Percentiles rank a stretch among this genome's conserved stretches.
Evolutionary conservation across 2,329 filamentous ascomycete genomes (phyloP).

Genomic region (Clonostachys chloroleuca): DNA sequence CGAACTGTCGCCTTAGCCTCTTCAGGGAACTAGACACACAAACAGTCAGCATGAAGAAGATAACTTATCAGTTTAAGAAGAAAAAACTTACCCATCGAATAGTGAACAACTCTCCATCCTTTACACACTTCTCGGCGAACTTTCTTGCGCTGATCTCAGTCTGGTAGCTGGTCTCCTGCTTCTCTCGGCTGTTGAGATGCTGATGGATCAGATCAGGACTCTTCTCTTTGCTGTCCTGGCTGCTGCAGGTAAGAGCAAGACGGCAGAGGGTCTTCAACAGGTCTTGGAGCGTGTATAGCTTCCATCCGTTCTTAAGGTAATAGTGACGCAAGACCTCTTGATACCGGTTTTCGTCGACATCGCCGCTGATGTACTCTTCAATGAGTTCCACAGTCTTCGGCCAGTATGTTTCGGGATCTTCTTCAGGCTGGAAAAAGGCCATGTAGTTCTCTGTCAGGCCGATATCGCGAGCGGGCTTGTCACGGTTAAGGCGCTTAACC

Average conservation of each 20-base stretch:
- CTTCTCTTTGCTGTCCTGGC: constrained; percentile 85
- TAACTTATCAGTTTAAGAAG: neutral
- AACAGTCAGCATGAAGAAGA: neutral
- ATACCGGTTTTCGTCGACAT: constrained; percentile 77
- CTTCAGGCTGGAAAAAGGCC: constrained; percentile 68
- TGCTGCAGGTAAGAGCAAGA: constrained; percentile 78
- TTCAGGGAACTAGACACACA: constrained; percentile 51
- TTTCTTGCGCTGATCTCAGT: constrained; percentile 87
- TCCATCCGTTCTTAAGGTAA: constrained; percentile 88
- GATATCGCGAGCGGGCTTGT: constrained; percentile 79
- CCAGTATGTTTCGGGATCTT: constrained; percentile 70
- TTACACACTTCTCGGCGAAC: constrained; percentile 87
- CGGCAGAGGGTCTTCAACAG: constrained; percentile 78
- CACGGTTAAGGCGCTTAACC: constrained; percentile 66
- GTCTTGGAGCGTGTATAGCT: constrained; percentile 88
- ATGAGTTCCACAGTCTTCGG: constrained; percentile 79
- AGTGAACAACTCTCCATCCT: constrained; percentile 87
- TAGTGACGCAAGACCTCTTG: constrained; percentile 90
- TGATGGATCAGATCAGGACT: constrained; percentile 85
- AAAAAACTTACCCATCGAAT: constrained; percentile 78
- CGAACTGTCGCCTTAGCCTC: constrained; percentile 68
- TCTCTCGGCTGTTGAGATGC: constrained; percentile 77
- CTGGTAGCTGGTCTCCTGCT: constrained; percentile 83
- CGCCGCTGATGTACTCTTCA: constrained; percentile 78
- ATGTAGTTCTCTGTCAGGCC: constrained; percentile 75